Evolutionary conservation across 2,329 filamentous ascomycete species (phyloP).

Genomic region (Diaporthe helianthi): DNA sequence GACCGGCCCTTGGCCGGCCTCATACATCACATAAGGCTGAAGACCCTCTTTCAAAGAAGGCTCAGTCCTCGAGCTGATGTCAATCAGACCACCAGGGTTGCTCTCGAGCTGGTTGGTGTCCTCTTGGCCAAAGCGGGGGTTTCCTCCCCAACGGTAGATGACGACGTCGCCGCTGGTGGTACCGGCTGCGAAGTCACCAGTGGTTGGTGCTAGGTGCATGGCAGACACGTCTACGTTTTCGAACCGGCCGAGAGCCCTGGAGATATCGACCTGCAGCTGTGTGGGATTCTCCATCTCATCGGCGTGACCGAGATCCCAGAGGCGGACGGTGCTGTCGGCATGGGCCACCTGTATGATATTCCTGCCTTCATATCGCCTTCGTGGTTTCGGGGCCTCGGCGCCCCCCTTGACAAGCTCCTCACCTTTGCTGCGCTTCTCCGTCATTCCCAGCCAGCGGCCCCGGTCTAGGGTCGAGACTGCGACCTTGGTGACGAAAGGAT

Average conservation of each 20-base stretch:
- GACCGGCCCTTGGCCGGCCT: conserved; percentile 83
- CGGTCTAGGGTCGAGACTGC: conserved; percentile 78
- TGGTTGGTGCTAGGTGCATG: conserved; percentile 81
- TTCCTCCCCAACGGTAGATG: conserved; percentile 87
- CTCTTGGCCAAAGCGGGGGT: conserved; percentile 74
- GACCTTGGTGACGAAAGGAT: conserved; percentile 83
- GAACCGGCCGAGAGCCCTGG: conserved; percentile 79
- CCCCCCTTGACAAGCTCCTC: conserved; percentile 82
- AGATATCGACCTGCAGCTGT: conserved; percentile 85
- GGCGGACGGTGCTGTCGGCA: conserved; percentile 86
- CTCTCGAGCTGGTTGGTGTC: conserved; percentile 57
- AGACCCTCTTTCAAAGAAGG: conserved; percentile 70
- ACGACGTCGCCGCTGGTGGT: conserved; percentile 83
- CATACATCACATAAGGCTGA: conserved; percentile 79
- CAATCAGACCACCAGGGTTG: conserved; percentile 74
- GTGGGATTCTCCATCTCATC: conserved; percentile 91
- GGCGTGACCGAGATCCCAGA: conserved; percentile 91
- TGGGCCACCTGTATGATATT: conserved; percentile 89
- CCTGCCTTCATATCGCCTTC: conserved; percentile 80
- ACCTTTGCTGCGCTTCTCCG: conserved; percentile 81
- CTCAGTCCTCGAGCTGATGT: conserved; percentile 77
- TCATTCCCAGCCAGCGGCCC: conserved; percentile 86
- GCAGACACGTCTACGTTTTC: conserved; percentile 77
- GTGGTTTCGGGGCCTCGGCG: conserved; percentile 70
- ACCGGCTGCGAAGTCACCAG: conserved; percentile 85